Conservation (phyloP, 495 filamentous ascomycete genomes). For the Neurospora sp. region DNA sequence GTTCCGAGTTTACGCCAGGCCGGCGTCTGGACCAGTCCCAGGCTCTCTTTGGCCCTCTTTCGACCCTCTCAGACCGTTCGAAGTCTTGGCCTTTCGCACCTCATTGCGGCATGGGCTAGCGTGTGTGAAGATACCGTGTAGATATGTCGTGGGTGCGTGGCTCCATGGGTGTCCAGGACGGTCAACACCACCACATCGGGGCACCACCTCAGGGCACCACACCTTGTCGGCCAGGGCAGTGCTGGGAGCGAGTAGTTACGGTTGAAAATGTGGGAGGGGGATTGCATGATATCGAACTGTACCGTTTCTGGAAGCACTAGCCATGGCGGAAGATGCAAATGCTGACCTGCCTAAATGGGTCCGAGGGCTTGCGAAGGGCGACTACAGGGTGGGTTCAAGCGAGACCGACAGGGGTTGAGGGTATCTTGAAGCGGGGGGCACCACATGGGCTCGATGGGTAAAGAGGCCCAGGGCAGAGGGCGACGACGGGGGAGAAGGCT, state of each 20-base stretch:
- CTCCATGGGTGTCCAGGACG: neutral
- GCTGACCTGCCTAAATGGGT: conserved; percentile 29
- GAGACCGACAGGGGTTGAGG: conserved; percentile 11
- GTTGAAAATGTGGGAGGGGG: conserved; percentile 1
- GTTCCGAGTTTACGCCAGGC: neutral
- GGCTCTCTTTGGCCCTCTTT: neutral
- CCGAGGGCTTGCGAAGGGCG: conserved; percentile 18
- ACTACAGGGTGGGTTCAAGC: neutral
- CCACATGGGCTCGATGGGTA: neutral
- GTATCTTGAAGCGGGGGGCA: conserved; percentile 15
- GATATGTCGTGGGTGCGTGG: neutral
- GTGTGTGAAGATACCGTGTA: neutral
- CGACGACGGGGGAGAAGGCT: neutral
- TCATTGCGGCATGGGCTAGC: neutral
- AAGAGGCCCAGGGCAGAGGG: conserved; percentile 11
- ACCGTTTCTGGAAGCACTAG: conserved; percentile 12
- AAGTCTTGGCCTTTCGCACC: neutral
- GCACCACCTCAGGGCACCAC: neutral
- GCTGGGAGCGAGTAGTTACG: neutral
- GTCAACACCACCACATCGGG: neutral
- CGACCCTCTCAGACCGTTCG: neutral
- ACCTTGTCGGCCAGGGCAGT: neutral
- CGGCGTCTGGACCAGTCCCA: neutral
- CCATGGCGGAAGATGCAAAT: conserved; percentile 21
- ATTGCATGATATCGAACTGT: neutral